Evolutionary conservation across 2,329 filamentous ascomycete genomes (phyloP).

Genomic region (Dactylonectria macrodidyma): DNA sequence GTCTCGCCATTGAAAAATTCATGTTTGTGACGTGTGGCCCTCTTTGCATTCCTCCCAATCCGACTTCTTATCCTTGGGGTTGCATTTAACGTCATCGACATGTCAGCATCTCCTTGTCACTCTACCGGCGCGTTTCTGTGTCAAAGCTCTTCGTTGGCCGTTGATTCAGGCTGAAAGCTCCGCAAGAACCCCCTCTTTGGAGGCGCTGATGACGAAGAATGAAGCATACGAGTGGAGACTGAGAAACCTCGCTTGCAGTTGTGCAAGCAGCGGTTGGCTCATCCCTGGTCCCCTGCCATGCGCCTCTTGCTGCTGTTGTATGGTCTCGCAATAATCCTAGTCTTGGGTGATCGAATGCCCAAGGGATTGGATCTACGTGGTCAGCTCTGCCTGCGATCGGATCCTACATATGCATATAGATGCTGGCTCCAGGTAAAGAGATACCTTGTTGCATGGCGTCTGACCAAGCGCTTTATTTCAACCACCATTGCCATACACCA

Average conservation of each 20-base stretch:
- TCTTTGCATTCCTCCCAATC: neutral
- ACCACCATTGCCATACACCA: constrained; percentile 5
- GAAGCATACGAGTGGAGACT: constrained; percentile 8
- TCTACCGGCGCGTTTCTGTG: neutral
- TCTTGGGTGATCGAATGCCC: constrained; percentile 21
- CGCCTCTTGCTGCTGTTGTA: constrained; percentile 3
- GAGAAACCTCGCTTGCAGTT: constrained; percentile 18
- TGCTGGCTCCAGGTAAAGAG: constrained; percentile 13
- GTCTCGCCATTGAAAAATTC: too few species aligned
- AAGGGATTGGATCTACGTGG: constrained; percentile 1
- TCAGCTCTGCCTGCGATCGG: constrained; percentile 16
- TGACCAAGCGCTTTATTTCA: constrained; percentile 13
- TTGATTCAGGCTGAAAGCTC: neutral
- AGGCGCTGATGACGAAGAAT: constrained; percentile 1
- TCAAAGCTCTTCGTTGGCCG: too few species aligned
- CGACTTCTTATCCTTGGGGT: neutral
- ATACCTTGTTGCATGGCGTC: neutral
- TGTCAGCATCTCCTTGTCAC: neutral
- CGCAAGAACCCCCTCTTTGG: neutral
- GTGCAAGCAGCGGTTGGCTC: constrained; percentile 5
- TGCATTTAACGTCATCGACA: neutral
- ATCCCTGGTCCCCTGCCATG: constrained; percentile 10
- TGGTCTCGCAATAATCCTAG: constrained; percentile 4
- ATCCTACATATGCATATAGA: constrained; percentile 30
- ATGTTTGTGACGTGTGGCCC: too few species aligned